A percentile compares a stretch with the other conserved stretches of the same genome.
phyloP scores from a whole-genome alignment of 2,329 filamentous ascomycete genomes.

The Venturia oleaginea region DNA sequence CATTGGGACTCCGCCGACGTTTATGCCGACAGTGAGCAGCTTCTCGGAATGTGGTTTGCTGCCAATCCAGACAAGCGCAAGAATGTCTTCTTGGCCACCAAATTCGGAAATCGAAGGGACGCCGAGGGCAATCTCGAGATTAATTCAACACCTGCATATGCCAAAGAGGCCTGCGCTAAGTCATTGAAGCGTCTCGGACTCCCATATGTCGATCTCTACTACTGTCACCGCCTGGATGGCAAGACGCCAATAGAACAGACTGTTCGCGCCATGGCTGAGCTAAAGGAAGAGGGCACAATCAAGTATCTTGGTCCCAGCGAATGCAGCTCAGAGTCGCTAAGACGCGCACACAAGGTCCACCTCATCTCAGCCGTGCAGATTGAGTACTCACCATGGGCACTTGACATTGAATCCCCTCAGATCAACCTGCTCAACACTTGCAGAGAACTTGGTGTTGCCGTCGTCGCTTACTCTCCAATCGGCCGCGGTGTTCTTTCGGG shows the following conservation, averaged over 20 bases:
- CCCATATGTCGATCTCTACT: slow-evolving; percentile 33
- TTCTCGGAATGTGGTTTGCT: slow-evolving; percentile 11
- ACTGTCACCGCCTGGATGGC: slow-evolving; percentile 34
- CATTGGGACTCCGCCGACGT: slow-evolving; percentile 41
- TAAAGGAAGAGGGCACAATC: slow-evolving; percentile 47
- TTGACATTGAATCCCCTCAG: slow-evolving; percentile 47
- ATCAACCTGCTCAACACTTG: slow-evolving; percentile 42
- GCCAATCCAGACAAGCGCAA: slow-evolving; percentile 13
- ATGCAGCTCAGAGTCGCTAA: slow-evolving; percentile 40
- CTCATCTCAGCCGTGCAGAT: slow-evolving; percentile 45
- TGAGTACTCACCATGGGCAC: slow-evolving; percentile 45
- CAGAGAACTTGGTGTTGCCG: slow-evolving; percentile 48
- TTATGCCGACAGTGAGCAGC: slow-evolving; percentile 26
- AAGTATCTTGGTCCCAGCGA: slow-evolving; percentile 49
- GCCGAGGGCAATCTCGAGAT: slow-evolving; percentile 25
- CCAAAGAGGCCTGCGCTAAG: slow-evolving; percentile 12
- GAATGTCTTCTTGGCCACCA: slow-evolving; percentile 12
- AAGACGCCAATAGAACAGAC: slow-evolving; percentile 41
- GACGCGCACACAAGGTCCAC: slow-evolving; percentile 42
- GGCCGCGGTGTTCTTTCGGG: slow-evolving; percentile 51
- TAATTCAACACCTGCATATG: slow-evolving; percentile 25
- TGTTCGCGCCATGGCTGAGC: slow-evolving; percentile 38
- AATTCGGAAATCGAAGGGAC: slow-evolving; percentile 8
- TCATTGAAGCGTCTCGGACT: slow-evolving; percentile 13
- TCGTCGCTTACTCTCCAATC: slow-evolving; percentile 52